Base-by-base conservation (phyloP, 129 eudicot species). In the Arctium minus region DNA sequence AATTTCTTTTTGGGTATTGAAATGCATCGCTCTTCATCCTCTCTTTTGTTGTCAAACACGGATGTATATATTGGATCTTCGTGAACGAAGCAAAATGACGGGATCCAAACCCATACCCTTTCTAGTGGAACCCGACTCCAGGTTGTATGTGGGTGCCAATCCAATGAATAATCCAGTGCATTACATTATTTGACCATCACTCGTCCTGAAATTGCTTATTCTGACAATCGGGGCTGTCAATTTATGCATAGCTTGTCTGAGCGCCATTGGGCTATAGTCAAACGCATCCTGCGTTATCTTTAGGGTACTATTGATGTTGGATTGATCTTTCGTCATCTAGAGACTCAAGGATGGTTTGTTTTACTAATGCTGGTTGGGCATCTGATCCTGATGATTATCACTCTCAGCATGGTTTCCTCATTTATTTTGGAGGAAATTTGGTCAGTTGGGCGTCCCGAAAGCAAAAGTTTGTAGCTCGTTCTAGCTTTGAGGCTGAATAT, bases 191-290 rank as follows among this genome's bases (percentile, higher is more conserved):
- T 78, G 0, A 33, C n/a, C 27, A 22, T 22, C 27, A 22, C 27
- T 22, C 27, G 27, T 22, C 27, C 27, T 22, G 27, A 22, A 22
- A 22, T 22, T 22, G 27, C 27, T 22, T 22, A 22, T 22, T 22
- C 27, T 27, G 48, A 42, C 1, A 79, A 79, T 44, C 33, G 32
- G 3, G 65, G 31, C 8, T 67, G n/a, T 17, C 70, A 82, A 30
- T 82, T 82, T 40, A 75, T 82, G 86, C 76, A 76, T 76, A n/a
- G 44, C n/a, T 81, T 77, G 2, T 42, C 76, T 15, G 37, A 29
- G 13, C 15, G 5, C 3, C 86, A 82, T 42, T 35, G 17, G 53
- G 32, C 10, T 22, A 12, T 4, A 29, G 56, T 69, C 13, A 82
- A 82, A 4, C 70, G 60, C 4, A 67, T 75, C 5, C 27, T 22